Conservation (phyloP, 2,329 filamentous ascomycete genomes). For the Colletotrichum melonis region DNA sequence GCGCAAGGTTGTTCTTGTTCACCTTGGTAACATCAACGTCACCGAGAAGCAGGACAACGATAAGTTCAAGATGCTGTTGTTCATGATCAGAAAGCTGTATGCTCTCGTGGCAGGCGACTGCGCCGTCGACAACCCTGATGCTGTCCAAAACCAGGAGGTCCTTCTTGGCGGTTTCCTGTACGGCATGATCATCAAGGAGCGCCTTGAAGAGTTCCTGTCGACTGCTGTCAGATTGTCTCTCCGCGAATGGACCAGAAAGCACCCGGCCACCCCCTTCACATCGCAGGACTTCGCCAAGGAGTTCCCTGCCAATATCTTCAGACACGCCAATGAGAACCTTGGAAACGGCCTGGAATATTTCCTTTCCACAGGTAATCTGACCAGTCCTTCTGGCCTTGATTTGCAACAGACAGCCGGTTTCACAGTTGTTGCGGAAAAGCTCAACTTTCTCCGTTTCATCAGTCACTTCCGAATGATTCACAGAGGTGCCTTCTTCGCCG, state of each 20-base stretch:
- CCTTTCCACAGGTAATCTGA: conserved; percentile 92
- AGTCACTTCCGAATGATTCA: conserved; percentile 99
- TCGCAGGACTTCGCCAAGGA: conserved; percentile 83
- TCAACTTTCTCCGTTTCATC: conserved; percentile 98
- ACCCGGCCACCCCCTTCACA: conserved; percentile 76
- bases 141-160: conserved; percentile 95
- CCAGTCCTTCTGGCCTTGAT: conserved; percentile 92
- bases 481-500: conserved; percentile 97
- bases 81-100: conserved; percentile 97
- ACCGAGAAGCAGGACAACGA: conserved; percentile 86
- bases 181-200: conserved; percentile 95
- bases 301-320: conserved; percentile 82
- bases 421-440: conserved; percentile 97
- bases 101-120: conserved; percentile 93
- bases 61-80: conserved; percentile 93
- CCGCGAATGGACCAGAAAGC: conserved; percentile 67
- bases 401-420: conserved; percentile 95
- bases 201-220: conserved; percentile 86
- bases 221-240: conserved; percentile 62
- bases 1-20: conserved; percentile 88
- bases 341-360: conserved; percentile 94
- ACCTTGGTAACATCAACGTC: conserved; percentile 87
- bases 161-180: conserved; percentile 94
- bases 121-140: conserved; percentile 94
- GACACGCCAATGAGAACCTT: conserved; percentile 87